Evolutionary conservation across 2,329 filamentous ascomycete species (phyloP).

Genomic region (Capronia epimyces): DNA sequence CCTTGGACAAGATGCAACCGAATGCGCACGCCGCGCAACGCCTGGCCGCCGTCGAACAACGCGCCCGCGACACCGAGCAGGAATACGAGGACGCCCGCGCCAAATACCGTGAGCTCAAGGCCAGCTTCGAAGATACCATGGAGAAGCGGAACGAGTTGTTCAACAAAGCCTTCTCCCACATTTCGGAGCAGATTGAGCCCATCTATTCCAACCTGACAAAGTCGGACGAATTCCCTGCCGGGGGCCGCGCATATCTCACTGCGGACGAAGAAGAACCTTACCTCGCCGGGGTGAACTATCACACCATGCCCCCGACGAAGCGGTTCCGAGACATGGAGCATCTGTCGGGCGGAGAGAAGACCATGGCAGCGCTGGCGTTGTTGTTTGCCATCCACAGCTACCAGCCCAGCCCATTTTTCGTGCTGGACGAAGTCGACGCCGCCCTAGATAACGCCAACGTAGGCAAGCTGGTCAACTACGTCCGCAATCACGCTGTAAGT

Average conservation of each 20-base stretch:
- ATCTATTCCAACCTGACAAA: slow-evolving; percentile 95
- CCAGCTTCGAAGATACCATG: slow-evolving; percentile 79
- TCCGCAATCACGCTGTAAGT: slow-evolving; percentile 69
- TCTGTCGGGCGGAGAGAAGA: slow-evolving; percentile 94
- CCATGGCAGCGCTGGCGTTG: slow-evolving; percentile 93
- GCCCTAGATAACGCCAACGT: slow-evolving; percentile 98
- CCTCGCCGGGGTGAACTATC: slow-evolving; percentile 92
- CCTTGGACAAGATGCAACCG: slow-evolving; percentile 90
- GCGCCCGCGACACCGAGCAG: slow-evolving; percentile 76
- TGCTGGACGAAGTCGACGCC: slow-evolving; percentile 95
- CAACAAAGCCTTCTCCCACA: slow-evolving; percentile 91
- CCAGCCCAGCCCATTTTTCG: slow-evolving; percentile 94
- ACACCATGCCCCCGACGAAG: slow-evolving; percentile 97
- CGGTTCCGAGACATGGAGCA: slow-evolving; percentile 99
- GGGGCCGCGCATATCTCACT: slow-evolving; percentile 80
- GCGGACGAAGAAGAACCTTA: slow-evolving; percentile 97
- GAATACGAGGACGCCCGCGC: slow-evolving; percentile 82
- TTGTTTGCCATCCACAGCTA: slow-evolving; percentile 96
- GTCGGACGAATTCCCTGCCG: slow-evolving; percentile 84
- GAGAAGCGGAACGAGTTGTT: slow-evolving; percentile 81
- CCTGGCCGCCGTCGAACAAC: slow-evolving; percentile 74
- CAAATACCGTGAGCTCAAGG: slow-evolving; percentile 66
- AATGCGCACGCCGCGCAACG: slow-evolving; percentile 96
- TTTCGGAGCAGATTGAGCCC: slow-evolving; percentile 85
- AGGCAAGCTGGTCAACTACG: slow-evolving; percentile 92